Conservation (phyloP, 805 yeast genomes). For the Myxozyma sirexii region DNA sequence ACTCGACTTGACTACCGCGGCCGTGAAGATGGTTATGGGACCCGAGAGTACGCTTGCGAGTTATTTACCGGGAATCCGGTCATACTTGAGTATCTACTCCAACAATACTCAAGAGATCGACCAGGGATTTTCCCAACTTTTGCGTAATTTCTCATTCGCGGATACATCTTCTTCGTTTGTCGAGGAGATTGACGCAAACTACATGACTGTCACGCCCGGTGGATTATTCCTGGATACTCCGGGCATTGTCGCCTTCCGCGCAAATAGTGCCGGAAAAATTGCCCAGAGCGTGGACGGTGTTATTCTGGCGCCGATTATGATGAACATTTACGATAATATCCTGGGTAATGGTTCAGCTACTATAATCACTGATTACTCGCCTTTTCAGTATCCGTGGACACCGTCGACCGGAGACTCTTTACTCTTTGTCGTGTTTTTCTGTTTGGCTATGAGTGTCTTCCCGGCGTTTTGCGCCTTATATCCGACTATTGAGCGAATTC, state of each 20-base stretch:
- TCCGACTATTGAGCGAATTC: conserved; percentile 43
- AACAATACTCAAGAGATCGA: background rate
- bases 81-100: conserved; percentile 2
- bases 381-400: conserved; percentile 42
- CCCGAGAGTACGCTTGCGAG: conserved; percentile 3
- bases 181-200: conserved; percentile 32
- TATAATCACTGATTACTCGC: conserved; percentile 39
- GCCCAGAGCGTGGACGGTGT: conserved; percentile 27
- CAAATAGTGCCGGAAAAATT: conserved; percentile 31
- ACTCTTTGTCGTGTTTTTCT: conserved; percentile 42
- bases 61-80: conserved; percentile 4
- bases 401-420: conserved; percentile 41
- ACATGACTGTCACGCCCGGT: conserved; percentile 39
- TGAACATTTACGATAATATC: conserved; percentile 40
- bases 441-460: conserved; percentile 42
- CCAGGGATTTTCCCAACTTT: background rate
- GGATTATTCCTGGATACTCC: conserved; percentile 38
- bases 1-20: background rate
- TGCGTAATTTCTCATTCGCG: conserved; percentile 15
- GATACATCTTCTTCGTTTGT: conserved; percentile 31
- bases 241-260: conserved; percentile 36
- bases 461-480: conserved; percentile 43
- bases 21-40: conserved; percentile 13
- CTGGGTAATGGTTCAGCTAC: conserved; percentile 38
- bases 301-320: conserved; percentile 35